phyloP scores from a whole-genome alignment of 2,329 filamentous ascomycete species.

The Beauveria caledonica region DNA sequence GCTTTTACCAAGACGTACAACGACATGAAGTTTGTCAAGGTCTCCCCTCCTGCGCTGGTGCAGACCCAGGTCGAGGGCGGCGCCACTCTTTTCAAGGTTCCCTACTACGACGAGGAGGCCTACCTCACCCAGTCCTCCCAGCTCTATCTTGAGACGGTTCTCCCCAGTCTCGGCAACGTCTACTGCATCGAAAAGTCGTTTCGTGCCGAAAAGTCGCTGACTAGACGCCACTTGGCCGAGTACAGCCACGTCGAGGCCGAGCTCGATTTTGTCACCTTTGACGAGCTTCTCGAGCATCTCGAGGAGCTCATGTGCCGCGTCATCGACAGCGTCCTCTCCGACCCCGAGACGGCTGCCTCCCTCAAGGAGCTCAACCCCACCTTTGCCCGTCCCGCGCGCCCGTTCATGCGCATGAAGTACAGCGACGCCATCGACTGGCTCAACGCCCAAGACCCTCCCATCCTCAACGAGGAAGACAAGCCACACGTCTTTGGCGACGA shows the following conservation, averaged over 20 bases:
- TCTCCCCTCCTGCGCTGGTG: constrained; percentile 82
- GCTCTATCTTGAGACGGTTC: constrained; percentile 90
- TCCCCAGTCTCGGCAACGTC: constrained; percentile 85
- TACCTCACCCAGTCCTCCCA: constrained; percentile 97
- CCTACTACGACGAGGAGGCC: constrained; percentile 82
- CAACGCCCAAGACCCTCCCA: constrained; percentile 66
- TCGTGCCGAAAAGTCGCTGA: constrained; percentile 93
- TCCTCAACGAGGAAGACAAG: constrained; percentile 86
- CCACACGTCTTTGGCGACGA: constrained; percentile 91
- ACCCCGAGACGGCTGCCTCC: constrained; percentile 62
- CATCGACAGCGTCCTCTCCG: constrained; percentile 65
- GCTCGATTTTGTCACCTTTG: constrained; percentile 90
- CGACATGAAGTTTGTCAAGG: constrained; percentile 70
- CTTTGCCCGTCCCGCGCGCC: constrained; percentile 72
- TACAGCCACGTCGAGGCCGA: constrained; percentile 97
- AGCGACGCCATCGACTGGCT: constrained; percentile 92
- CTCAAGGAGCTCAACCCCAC: constrained; percentile 86
- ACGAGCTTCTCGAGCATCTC: constrained; percentile 78
- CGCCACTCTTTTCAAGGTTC: constrained; percentile 79
- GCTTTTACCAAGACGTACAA: constrained; percentile 76
- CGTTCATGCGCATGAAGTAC: constrained; percentile 94
- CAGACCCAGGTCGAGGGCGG: constrained; percentile 94
- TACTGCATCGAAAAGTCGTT: constrained; percentile 99
- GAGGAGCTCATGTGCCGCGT: constrained; percentile 84
- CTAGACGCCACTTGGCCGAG: constrained; percentile 87